A percentile compares a stretch with the other conserved stretches of the same genome.
These are phyloP conservation scores for Mycena amicta DNA, from an alignment of 768 basidiomycete species.

Conservation along the genomic window DNA sequence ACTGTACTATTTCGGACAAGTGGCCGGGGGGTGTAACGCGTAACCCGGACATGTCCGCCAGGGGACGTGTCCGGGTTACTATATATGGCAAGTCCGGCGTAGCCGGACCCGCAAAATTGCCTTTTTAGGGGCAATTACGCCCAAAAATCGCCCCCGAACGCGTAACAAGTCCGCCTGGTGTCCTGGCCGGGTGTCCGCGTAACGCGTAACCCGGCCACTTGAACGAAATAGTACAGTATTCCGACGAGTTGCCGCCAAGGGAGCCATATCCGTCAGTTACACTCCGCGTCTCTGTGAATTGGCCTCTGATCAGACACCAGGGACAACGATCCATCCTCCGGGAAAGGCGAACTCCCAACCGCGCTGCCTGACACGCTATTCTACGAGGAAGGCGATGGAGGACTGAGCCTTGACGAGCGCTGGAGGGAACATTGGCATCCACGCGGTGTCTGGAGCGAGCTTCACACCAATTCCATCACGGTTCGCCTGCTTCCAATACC, in stretches of 20 bases:
- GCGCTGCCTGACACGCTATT: constrained; percentile 13
- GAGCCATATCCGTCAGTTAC: constrained; percentile 22
- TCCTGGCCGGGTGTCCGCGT: too few species aligned
- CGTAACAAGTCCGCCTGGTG: too few species aligned
- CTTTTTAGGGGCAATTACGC: too few species aligned
- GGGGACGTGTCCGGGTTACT: too few species aligned
- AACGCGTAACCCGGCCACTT: too few species aligned
- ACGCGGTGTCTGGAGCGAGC: constrained; percentile 23
- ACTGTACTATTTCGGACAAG: too few species aligned
- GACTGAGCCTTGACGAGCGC: constrained; percentile 15
- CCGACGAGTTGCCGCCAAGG: constrained; percentile 24
- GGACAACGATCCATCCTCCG: constrained; percentile 2
- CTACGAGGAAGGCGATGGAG: constrained; percentile 15
- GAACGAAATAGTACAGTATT: too few species aligned
- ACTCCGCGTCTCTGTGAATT: neutral
- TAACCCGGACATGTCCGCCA: too few species aligned
- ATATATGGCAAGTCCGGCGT: too few species aligned
- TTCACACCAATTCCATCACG: constrained; percentile 22
- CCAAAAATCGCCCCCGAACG: too few species aligned
- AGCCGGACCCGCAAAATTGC: too few species aligned
- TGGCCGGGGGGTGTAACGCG: too few species aligned
- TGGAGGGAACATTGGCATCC: constrained; percentile 26
- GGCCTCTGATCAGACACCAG: neutral
- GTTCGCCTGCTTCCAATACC: constrained; percentile 1
- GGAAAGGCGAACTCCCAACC: constrained; percentile 1